These are phyloP conservation scores for Globisporangium acanthophoron DNA, from an alignment of 352 stramenopile species.

Conservation along the genomic window DNA sequence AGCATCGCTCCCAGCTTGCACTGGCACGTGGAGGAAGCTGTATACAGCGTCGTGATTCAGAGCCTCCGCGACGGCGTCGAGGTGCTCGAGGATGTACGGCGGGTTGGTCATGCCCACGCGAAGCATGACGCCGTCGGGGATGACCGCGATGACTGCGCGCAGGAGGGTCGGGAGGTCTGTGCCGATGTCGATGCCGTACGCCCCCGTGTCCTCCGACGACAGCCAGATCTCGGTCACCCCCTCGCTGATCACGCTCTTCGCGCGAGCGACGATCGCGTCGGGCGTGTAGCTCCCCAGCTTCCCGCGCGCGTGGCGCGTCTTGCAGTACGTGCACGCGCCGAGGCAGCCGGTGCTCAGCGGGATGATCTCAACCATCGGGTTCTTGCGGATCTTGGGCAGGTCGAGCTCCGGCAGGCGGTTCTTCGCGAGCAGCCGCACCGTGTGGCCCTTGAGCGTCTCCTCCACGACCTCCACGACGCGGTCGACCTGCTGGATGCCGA, in stretches of 20 bases:
- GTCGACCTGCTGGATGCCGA: slow-evolving; percentile 91
- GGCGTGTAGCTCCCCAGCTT: slow-evolving; percentile 86
- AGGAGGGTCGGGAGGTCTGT: slow-evolving; percentile 76
- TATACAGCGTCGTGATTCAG: slow-evolving; percentile 85
- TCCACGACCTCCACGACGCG: slow-evolving; percentile 90
- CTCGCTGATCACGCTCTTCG: slow-evolving; percentile 58
- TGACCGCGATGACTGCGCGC: slow-evolving; percentile 49
- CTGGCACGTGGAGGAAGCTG: slow-evolving; percentile 89
- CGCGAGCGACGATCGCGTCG: slow-evolving; percentile 69
- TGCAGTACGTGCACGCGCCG: slow-evolving; percentile 92
- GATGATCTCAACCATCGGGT: slow-evolving; percentile 91
- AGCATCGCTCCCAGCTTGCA: slow-evolving; percentile 84
- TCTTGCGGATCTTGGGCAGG: slow-evolving; percentile 90
- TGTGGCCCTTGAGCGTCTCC: slow-evolving; percentile 89
- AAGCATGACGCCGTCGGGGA: slow-evolving; percentile 82
- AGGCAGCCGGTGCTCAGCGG: slow-evolving; percentile 90
- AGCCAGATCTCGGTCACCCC: slow-evolving; percentile 91
- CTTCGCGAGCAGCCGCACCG: slow-evolving; percentile 78
- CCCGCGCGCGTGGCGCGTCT: slow-evolving; percentile 89
- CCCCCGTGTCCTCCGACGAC: slow-evolving; percentile 89
- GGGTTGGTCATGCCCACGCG: slow-evolving; percentile 93
- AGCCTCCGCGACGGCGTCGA: slow-evolving; percentile 76
- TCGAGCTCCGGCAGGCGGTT: slow-evolving; percentile 81
- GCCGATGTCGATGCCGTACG: slow-evolving; percentile 88
- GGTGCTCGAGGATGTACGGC: slow-evolving; percentile 87